phyloP scores from a whole-genome alignment of 805 yeast genomes.

The Ogataea kodamae region DNA sequence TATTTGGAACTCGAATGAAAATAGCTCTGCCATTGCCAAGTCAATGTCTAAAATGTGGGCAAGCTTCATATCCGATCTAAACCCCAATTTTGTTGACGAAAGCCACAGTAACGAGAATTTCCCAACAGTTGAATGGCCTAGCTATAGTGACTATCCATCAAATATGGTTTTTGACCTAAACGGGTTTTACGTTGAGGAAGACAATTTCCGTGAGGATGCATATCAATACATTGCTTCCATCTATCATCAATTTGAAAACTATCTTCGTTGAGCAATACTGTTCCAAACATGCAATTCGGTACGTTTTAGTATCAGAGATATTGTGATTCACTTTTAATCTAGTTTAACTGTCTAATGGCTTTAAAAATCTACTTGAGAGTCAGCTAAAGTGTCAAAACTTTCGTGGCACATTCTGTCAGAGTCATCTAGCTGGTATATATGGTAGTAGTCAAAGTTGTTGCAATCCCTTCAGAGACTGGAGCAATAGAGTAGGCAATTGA shows the following conservation, averaged over 20 bases:
- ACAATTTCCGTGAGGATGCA: constrained; percentile 2
- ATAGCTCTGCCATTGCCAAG: constrained; percentile 2
- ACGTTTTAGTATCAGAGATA: no score
- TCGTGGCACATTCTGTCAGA: no score
- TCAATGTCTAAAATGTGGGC: constrained; percentile 6
- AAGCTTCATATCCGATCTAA: constrained; percentile 1
- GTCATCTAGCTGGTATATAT: neutral
- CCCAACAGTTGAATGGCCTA: constrained; percentile 4
- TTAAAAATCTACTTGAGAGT: no score
- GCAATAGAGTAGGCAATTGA: neutral
- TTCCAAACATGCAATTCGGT: no score
- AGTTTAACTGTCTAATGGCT: no score
- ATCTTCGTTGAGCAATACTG: no score
- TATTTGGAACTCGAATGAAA: constrained; percentile 2
- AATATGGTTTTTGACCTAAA: constrained; percentile 5
- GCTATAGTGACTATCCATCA: neutral
- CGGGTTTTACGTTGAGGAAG: constrained; percentile 4
- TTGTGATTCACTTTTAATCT: no score
- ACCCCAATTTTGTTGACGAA: constrained; percentile 2
- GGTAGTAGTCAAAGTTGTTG: neutral
- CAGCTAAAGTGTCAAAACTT: no score
- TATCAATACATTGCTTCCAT: neutral
- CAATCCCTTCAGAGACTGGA: neutral
- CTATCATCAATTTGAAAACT: constrained; percentile 2
- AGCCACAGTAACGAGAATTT: constrained; percentile 1